Evolutionary conservation across 805 yeast species (phyloP).

Genomic region (Ogataea wickerhamii): DNA sequence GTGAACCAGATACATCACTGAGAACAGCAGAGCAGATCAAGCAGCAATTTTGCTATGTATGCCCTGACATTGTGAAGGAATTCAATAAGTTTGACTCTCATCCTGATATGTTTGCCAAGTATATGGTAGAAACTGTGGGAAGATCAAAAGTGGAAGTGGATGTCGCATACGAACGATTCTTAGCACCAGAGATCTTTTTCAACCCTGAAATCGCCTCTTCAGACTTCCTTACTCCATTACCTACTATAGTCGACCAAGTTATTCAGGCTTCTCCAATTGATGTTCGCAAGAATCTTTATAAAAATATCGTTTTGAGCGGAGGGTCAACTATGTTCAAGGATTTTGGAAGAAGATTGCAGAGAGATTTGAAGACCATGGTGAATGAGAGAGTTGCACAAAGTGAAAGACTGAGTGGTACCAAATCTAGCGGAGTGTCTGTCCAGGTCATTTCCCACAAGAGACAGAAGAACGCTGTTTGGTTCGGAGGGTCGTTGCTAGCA

Average conservation of each 20-base stretch:
- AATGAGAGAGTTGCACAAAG: conserved; percentile 82
- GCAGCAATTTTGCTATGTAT: conserved; percentile 94
- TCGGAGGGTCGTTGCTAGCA: conserved; percentile 95
- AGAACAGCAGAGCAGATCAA: conserved; percentile 96
- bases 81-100: conserved; percentile 92
- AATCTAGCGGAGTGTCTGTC: conserved; percentile 92
- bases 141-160: conserved; percentile 71
- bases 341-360: conserved; percentile 94
- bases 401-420: conserved; percentile 70
- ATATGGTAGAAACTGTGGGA: conserved; percentile 75
- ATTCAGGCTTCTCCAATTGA: conserved; percentile 96
- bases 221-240: conserved; percentile 93
- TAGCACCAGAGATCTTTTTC: conserved; percentile 99
- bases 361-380: conserved; percentile 85
- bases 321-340: conserved; percentile 99
- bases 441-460: conserved; percentile 96
- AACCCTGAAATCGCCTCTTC: conserved; percentile 96
- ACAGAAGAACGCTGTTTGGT: conserved; percentile 99
- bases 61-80: conserved; percentile 96
- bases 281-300: conserved; percentile 94
- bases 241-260: conserved; percentile 92
- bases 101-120: conserved; percentile 90
- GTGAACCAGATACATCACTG: conserved; percentile 88
- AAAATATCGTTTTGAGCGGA: conserved; percentile 92
- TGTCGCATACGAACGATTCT: conserved; percentile 94